Evolutionary conservation across 371 early-diverging fungal genomes (phyloP).

Genomic region (Mycotypha africana): DNA sequence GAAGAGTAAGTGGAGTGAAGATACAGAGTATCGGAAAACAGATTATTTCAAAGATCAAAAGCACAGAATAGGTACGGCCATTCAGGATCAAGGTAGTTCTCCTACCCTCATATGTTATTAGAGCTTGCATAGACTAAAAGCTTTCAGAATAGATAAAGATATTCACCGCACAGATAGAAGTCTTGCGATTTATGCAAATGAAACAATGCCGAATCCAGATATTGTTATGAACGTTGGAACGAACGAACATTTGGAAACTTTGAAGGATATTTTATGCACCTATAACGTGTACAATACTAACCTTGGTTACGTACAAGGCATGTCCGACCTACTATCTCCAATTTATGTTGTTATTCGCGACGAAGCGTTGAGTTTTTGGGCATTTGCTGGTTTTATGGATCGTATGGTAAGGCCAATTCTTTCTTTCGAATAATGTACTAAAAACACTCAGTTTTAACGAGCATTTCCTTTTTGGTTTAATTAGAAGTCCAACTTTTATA

Average conservation of each 20-base stretch:
- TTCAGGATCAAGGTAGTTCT: background rate
- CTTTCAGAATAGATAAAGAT: slow-evolving; percentile 73
- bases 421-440: background rate
- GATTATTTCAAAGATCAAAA: slow-evolving; percentile 73
- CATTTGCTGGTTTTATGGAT: slow-evolving; percentile 85
- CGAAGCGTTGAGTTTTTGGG: slow-evolving; percentile 86
- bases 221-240: slow-evolving; percentile 39
- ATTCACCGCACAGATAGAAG: slow-evolving; percentile 90
- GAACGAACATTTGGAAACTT: slow-evolving; percentile 67
- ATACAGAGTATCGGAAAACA: slow-evolving; percentile 44
- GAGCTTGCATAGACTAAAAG: background rate
- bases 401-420: slow-evolving; percentile 52
- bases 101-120: background rate
- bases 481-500: slow-evolving; percentile 68
- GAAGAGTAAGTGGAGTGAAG: slow-evolving; percentile 69
- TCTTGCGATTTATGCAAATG: slow-evolving; percentile 69
- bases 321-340: slow-evolving; percentile 93
- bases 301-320: slow-evolving; percentile 93
- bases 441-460: background rate
- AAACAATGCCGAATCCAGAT: slow-evolving; percentile 59
- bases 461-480: background rate
- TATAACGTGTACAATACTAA: slow-evolving; percentile 65
- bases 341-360: slow-evolving; percentile 78
- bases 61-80: slow-evolving; percentile 66
- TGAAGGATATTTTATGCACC: slow-evolving; percentile 82